Base-by-base conservation (phyloP, 805 yeast genomes). In the Candida coleopterorum region DNA sequence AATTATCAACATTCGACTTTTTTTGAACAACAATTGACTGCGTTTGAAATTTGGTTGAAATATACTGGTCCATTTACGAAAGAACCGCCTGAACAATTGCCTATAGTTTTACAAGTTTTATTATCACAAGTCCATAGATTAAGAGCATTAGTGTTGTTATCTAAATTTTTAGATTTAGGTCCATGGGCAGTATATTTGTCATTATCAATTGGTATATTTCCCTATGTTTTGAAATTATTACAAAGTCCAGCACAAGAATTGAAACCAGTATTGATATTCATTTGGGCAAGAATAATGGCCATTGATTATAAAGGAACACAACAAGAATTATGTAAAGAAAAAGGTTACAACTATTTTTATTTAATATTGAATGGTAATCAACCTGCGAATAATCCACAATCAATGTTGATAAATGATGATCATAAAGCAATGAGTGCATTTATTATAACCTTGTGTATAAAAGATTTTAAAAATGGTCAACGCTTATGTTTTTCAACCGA, bases 261-360 rank as follows among this genome's bases (percentile, higher is more conserved):
- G 41, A 88, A 88, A 50, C 97, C 97, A 0, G 95, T 90, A 3
- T 62, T 93, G 39, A 93, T 93, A 2, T 93, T 90, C 51, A 93
- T 93, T 37, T 93, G 98, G 98, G 96, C 97, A 0, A 72, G 97
- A 46, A 87, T 93, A 16, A 87, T 93, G 93, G 89, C 97, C 3
- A 94, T 93, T 17, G 97, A 90, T 58, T 82, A 84, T 55, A 75
- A 77, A 45, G 82, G 84, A 50, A 86, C 96, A 3, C 98, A 93
- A 56, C 88, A 82, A 44, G 98, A 93, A 52, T 71, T 93, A 21
- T 75, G 93, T 45, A 89, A 89, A 49, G 97, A 90, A 52, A 83
- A 82, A 51, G 96, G 96, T 0, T 89, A 79, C 58, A 78, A 80
- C 49, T 90, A 93, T 56, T 93, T 93, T 55, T 77, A 87, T 29